Evolutionary conservation across 2,329 filamentous ascomycete genomes (phyloP).

Genomic region (Aspergillus brasiliensis): DNA sequence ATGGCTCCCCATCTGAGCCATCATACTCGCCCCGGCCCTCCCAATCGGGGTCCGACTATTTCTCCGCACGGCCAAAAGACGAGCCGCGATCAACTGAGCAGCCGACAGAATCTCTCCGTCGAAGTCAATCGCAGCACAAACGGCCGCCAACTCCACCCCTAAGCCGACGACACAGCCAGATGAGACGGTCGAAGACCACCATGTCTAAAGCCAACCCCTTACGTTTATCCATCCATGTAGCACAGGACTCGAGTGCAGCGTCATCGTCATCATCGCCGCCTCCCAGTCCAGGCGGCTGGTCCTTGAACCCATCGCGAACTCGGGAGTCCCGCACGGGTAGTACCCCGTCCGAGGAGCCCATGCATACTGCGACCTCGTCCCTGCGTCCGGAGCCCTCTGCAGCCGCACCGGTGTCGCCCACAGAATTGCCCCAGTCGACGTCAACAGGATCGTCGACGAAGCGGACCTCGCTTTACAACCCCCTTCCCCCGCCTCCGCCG

Average conservation of each 20-base stretch:
- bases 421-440: conserved; percentile 7
- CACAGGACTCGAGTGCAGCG: conserved; percentile 44
- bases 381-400: conserved; percentile 7
- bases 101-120: conserved; percentile 28
- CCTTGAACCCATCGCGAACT: conserved; percentile 22
- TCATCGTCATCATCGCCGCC: conserved; percentile 22
- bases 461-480: conserved; percentile 29
- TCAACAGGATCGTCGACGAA: conserved; percentile 32
- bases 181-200: conserved; percentile 39
- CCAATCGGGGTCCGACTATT: conserved; percentile 52
- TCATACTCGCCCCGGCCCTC: conserved; percentile 48
- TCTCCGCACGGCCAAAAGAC: conserved; percentile 17
- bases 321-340: conserved; percentile 12
- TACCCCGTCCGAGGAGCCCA: conserved; percentile 18
- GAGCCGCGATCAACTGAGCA: conserved; percentile 16
- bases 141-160: conserved; percentile 53
- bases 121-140: conserved; percentile 40
- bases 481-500: conserved; percentile 48
- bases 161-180: conserved; percentile 51
- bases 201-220: conserved; percentile 35
- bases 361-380: background rate
- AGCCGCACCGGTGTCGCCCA: conserved; percentile 1
- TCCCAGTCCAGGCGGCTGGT: conserved; percentile 33
- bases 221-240: conserved; percentile 44
- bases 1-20: conserved; percentile 26